Conservation (phyloP, 1,284 basidiomycete genomes). For the Sphagnurus paluster region DNA sequence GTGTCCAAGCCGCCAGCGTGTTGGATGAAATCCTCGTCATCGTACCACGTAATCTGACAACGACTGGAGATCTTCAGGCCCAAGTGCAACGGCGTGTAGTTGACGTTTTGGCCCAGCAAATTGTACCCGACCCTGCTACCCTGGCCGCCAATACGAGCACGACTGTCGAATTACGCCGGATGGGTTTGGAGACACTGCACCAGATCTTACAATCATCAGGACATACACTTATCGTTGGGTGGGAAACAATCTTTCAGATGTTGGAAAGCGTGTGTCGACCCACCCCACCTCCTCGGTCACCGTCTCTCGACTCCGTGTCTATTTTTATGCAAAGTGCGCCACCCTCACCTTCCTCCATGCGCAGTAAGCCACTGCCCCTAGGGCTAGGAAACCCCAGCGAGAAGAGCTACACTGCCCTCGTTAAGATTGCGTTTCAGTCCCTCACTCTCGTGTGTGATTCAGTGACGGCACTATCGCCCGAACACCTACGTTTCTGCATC, state of each 20-base stretch:
- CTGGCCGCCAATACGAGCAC: constrained; percentile 45
- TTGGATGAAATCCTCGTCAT: constrained; percentile 80
- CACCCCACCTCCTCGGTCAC: constrained; percentile 35
- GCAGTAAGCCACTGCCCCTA: constrained; percentile 46
- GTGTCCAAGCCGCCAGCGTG: constrained; percentile 85
- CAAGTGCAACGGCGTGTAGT: constrained; percentile 82
- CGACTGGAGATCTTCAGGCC: constrained; percentile 60
- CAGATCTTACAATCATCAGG: constrained; percentile 89
- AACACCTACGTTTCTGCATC: constrained; percentile 87
- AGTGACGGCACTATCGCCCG: constrained; percentile 76
- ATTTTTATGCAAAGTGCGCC: constrained; percentile 37
- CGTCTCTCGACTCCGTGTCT: constrained; percentile 44
- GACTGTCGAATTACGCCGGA: constrained; percentile 76
- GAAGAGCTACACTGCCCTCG: constrained; percentile 63
- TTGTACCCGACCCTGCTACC: constrained; percentile 54
- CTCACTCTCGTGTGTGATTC: constrained; percentile 94
- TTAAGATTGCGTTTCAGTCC: constrained; percentile 92
- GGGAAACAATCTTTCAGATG: constrained; percentile 93
- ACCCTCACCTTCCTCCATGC: constrained; percentile 35
- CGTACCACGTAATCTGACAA: constrained; percentile 66
- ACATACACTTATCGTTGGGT: constrained; percentile 88
- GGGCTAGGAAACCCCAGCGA: constrained; percentile 59
- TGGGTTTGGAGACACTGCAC: constrained; percentile 88
- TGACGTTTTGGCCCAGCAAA: constrained; percentile 79
- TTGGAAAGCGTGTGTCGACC: constrained; percentile 79